Base-by-base conservation (phyloP, 2,329 filamentous ascomycete species). In the Aureobasidium zeae region DNA sequence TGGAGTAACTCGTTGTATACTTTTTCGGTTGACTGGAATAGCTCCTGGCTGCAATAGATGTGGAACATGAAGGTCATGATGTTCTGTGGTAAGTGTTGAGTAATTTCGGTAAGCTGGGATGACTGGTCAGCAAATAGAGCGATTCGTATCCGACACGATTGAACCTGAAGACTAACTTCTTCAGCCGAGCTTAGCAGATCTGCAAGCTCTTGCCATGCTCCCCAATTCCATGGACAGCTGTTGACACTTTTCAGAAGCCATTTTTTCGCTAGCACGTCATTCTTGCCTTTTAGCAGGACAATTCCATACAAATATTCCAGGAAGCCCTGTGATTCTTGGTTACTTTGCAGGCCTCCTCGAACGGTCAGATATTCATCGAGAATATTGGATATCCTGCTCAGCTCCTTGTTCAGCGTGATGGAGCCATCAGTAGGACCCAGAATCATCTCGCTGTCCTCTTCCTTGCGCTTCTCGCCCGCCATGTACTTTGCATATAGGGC, bases 361-460 rank as follows among this genome's bases (percentile, higher is more conserved):
- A 83, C 75, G 15, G 73, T 70, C 55, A 96, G 89, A 81, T 87
- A 94, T 16, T 77, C 74, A 52, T 91, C 80, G 22, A 98, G 68
- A 22, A 83, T 81, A 5, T 81, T 76, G 15, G 83, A 80, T 26
- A 96, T 76, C 0, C 76, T 72, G 2, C 83, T 71, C 21, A 98
- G 67, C 60, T 96, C 86, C 60, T 87, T 86, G 61, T 98, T 98
- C 47, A 78, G 65, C 1, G 86, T 84, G 22, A 81, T 80, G 1
- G 88, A 87, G 11, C 86, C 79, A 63, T 98, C 91, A 47, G 88
- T 81, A 1, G 91, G 89, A 0, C 91, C 91, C 64, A 96, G 78
- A 38, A 98, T 85, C 83, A 95, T 95, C 65, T 98, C 91, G 16
- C 85, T 86, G 46, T 96, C 89, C 63, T 98, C 91, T 55, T 94